Conservation (phyloP, 257 asterid species). For the Lavandula angustifolia region DNA sequence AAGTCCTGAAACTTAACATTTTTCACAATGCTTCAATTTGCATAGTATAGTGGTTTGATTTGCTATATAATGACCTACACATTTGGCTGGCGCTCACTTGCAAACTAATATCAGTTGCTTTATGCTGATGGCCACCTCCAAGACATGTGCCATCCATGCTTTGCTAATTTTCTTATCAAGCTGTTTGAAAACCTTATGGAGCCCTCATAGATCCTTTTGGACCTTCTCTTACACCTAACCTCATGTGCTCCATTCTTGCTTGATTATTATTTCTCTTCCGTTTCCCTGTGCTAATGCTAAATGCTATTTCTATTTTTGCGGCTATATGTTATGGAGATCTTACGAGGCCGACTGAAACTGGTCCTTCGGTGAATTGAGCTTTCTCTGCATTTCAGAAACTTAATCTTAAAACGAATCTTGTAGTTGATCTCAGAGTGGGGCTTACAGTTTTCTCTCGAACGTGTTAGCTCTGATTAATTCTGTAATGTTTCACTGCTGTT, state of each 20-base stretch:
- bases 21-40: constrained; percentile 12
- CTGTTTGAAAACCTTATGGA: constrained; percentile 5
- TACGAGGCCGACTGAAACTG: not conserved
- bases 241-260: not conserved
- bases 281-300: not conserved
- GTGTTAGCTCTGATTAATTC: constrained; percentile 22
- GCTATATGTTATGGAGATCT: constrained; percentile 8
- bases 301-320: not conserved
- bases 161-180: constrained; percentile 5
- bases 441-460: constrained; percentile 14
- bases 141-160: not conserved
- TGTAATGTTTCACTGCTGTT: constrained; percentile 24
- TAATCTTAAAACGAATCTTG: constrained; percentile 12
- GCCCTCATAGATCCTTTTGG: not conserved
- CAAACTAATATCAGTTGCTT: not conserved
- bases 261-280: constrained; percentile 21
- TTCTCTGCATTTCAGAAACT: not conserved
- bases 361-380: constrained; percentile 2
- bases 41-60: not conserved
- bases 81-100: not conserved
- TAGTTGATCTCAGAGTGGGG: constrained; percentile 18
- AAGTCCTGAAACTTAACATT: not conserved
- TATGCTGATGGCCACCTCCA: constrained; percentile 5
- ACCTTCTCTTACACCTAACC: constrained; percentile 14
- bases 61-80: constrained; percentile 4